Conservation (phyloP, 1,284 basidiomycete species). For the Coniferiporia sulphurascens region DNA sequence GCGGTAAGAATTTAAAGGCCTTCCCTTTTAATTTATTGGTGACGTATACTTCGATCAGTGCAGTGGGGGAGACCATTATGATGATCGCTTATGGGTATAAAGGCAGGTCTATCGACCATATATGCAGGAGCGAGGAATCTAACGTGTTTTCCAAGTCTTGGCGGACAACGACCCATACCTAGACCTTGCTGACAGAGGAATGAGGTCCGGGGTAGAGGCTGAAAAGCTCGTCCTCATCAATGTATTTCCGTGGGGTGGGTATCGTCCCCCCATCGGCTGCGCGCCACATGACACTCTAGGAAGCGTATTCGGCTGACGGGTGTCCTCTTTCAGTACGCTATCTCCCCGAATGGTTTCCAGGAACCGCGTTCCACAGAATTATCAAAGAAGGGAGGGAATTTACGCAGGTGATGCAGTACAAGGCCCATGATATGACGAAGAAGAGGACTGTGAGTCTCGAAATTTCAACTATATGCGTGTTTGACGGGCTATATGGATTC, state of each 20-base stretch:
- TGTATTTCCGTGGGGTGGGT: constrained; percentile 7
- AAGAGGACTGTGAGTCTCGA: too few relatives aligned
- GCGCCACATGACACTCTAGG: too few relatives aligned
- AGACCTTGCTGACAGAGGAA: constrained; percentile 12
- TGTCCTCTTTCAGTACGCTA: constrained; percentile 18
- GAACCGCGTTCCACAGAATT: constrained; percentile 11
- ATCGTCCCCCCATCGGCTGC: too few relatives aligned
- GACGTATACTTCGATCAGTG: too few relatives aligned
- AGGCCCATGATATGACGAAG: background rate
- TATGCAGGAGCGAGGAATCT: too few relatives aligned
- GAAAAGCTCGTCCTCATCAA: constrained; percentile 18
- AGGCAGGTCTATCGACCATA: constrained; percentile 1
- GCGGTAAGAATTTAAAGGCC: background rate
- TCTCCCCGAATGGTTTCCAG: constrained; percentile 21
- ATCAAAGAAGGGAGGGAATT: background rate
- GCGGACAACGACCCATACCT: constrained; percentile 8
- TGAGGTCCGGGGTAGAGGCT: too few relatives aligned
- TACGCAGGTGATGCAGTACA: constrained; percentile 4
- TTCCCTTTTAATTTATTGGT: too few relatives aligned
- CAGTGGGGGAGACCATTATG: constrained; percentile 3
- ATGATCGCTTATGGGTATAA: constrained; percentile 11
- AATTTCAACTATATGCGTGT: too few relatives aligned
- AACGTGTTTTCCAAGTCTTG: background rate
- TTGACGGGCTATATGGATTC: too few relatives aligned
- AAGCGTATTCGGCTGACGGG: too few relatives aligned